A percentile compares a stretch with the other conserved stretches of the same genome.
phyloP scores from a whole-genome alignment of 208 protist genomes.

The Trypanosoma conorhini region DNA sequence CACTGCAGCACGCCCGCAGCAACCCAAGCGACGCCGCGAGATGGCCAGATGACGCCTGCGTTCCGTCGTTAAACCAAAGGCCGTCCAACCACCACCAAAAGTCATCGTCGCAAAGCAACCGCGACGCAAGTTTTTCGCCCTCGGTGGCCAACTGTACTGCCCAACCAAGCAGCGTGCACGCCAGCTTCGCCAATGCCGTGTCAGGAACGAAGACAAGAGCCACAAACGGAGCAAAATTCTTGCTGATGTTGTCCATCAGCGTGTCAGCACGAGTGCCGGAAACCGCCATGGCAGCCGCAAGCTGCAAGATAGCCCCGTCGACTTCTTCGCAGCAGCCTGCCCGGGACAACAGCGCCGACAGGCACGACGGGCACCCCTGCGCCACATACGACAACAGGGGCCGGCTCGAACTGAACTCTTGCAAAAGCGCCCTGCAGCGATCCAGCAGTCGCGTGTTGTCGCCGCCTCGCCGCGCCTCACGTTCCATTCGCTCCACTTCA shows the following conservation, averaged over 20 bases:
- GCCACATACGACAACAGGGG: slow-evolving; percentile 14
- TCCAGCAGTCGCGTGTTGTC: neutral
- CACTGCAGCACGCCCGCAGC: slow-evolving; percentile 15
- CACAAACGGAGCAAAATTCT: slow-evolving; percentile 2
- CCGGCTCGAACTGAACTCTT: neutral
- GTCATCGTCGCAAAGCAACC: slow-evolving; percentile 10
- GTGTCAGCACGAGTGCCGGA: slow-evolving; percentile 13
- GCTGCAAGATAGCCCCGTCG: neutral
- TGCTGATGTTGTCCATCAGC: slow-evolving; percentile 14
- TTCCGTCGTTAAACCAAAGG: slow-evolving; percentile 5
- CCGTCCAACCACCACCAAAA: slow-evolving; percentile 14
- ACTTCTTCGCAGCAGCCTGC: slow-evolving; percentile 5
- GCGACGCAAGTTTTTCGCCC: slow-evolving; percentile 13
- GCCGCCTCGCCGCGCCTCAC: slow-evolving; percentile 6
- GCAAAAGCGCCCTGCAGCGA: slow-evolving; percentile 12
- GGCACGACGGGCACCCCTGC: slow-evolving; percentile 17
- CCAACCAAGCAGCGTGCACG: neutral
- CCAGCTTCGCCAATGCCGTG: neutral
- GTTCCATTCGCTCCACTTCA: slow-evolving; percentile 18
- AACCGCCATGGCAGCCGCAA: neutral
- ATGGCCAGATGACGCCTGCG: neutral
- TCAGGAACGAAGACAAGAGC: slow-evolving; percentile 10
- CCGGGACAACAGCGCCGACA: slow-evolving; percentile 4
- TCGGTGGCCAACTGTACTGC: slow-evolving; percentile 13
- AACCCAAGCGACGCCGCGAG: slow-evolving; percentile 11